Conservation (phyloP, 371 early-diverging fungal species). For the Actinomucor elegans region DNA sequence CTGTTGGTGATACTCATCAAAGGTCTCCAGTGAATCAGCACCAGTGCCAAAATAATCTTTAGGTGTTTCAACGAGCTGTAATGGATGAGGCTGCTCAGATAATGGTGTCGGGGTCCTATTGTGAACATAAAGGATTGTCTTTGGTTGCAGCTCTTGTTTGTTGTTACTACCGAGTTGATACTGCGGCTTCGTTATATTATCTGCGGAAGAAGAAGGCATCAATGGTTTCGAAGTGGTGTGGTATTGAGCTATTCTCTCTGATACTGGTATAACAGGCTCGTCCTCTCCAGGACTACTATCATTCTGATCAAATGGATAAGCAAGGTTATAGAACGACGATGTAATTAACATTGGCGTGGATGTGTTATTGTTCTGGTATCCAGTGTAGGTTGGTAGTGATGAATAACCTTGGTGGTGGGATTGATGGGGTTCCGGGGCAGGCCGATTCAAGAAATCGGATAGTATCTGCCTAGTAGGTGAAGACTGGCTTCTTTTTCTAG, state of each 20-base stretch:
- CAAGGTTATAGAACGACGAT: constrained; percentile 5
- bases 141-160: background rate
- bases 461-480: constrained; percentile 1
- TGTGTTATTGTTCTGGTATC: too few relatives aligned
- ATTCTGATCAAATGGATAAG: background rate
- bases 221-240: background rate
- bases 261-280: background rate
- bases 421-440: background rate
- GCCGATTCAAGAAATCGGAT: background rate
- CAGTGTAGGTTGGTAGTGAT: background rate
- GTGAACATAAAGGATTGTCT: too few relatives aligned
- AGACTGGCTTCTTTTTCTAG: background rate
- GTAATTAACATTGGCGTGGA: constrained; percentile 7
- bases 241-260: too few relatives aligned
- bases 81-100: too few relatives aligned
- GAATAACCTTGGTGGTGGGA: background rate
- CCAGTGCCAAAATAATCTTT: too few relatives aligned
- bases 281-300: background rate
- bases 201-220: background rate
- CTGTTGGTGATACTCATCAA: too few relatives aligned
- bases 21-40: too few relatives aligned
- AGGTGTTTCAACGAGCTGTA: too few relatives aligned
- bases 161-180: background rate
- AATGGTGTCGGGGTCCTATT: too few relatives aligned
- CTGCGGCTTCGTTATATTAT: background rate